Evolutionary conservation across 306 rosid genomes (phyloP), one percentile per base, ranked within the genome.

Genomic region (Lagenaria siceraria): DNA sequence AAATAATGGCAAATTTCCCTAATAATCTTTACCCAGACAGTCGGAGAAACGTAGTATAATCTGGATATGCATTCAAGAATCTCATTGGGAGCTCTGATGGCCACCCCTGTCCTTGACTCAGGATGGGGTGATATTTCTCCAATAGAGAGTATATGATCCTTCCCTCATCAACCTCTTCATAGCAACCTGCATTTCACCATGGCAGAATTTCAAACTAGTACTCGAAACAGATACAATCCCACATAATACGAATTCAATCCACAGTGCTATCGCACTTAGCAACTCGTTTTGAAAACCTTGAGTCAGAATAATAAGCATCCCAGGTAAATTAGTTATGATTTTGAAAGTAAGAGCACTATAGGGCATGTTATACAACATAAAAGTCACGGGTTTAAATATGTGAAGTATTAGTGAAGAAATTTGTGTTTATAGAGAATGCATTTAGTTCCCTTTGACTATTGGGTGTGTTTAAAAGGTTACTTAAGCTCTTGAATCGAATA

Each of bases 51-150:
- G 80, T 52, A 77, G 75, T 62, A 77, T 76, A 78, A 46, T 54
- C 80, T 2, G 97, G 98, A 82, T 88, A 85, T 59, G 86, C 85
- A 49, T 81, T 80, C 62, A 84, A 69, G 82, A 90, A 87, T 79
- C 86, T 81, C 51, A 65, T 33, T 64, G 89, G 25, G 61, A 87
- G 85, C 64, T 89, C 70, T 13, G 85, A 42, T 27, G 89, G 84
- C 59, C 85, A 71, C 21, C 58, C 43, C 51, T 77, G 86, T 81
- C 90, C 90, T 79, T 79, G 83, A 71, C 82, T 75, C 52, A 90
- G 86, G 80, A 86, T 80, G 36, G 49, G 83, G 21, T 80, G 84
- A 78, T 85, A 88, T 77, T 83, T 89, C 80, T 86, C 86, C 54
- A 93, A 33, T 78, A 93, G 78, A 48, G 88, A 84, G 40, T 48